Conservation (phyloP, 2,329 filamentous ascomycete genomes). For the Colletotrichum sp. region DNA sequence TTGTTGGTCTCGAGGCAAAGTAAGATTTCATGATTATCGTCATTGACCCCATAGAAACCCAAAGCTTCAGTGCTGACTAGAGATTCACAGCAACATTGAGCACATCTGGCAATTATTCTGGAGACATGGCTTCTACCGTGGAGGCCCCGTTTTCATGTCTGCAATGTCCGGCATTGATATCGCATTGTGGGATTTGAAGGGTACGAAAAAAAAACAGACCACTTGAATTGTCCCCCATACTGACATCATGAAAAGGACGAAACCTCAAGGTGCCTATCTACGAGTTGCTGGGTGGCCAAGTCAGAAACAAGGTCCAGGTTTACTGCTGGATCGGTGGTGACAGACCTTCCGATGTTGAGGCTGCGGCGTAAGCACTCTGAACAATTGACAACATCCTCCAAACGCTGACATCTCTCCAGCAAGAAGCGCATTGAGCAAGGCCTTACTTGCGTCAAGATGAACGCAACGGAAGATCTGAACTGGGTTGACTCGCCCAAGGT, state of each 20-base stretch:
- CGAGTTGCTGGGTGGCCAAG: slow-evolving; percentile 70
- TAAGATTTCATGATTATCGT: slow-evolving; percentile 30
- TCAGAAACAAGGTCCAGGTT: slow-evolving; percentile 67
- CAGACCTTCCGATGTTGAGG: slow-evolving; percentile 65
- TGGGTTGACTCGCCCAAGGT: slow-evolving; percentile 69
- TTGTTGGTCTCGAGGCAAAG: slow-evolving; percentile 68
- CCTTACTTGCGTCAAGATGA: slow-evolving; percentile 70
- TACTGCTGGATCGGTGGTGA: slow-evolving; percentile 76
- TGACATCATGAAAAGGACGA: background rate
- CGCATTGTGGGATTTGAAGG: slow-evolving; percentile 73
- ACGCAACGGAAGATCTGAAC: slow-evolving; percentile 70
- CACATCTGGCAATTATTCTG: slow-evolving; percentile 73
- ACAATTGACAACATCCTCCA: background rate
- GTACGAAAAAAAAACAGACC: slow-evolving; percentile 25
- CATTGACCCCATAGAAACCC: fast-evolving
- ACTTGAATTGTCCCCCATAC: background rate
- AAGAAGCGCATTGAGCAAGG: slow-evolving; percentile 59
- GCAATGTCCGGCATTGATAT: slow-evolving; percentile 75
- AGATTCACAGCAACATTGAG: slow-evolving; percentile 63
- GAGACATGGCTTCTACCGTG: slow-evolving; percentile 71
- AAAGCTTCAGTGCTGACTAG: background rate
- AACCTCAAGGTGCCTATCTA: slow-evolving; percentile 60
- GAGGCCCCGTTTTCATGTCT: slow-evolving; percentile 75
- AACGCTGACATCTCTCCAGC: slow-evolving; percentile 28
- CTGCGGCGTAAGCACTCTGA: slow-evolving; percentile 51